Evolutionary conservation across 1,284 basidiomycete genomes (phyloP).

Genomic region (Schizophyllum amplum): DNA sequence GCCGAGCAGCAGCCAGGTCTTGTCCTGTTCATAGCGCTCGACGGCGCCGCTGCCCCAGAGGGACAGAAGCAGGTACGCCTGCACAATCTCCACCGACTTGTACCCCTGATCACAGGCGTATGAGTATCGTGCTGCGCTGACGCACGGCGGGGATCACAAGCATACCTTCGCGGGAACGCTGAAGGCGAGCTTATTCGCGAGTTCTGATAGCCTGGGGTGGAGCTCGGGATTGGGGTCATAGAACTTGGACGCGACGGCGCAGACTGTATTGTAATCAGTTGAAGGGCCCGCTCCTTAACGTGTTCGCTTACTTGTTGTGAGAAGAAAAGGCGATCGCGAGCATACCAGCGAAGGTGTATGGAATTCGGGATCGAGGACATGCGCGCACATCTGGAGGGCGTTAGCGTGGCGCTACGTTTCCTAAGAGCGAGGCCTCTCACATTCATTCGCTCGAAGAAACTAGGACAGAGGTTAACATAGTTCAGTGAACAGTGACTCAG

Average conservation of each 20-base stretch:
- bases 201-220: conserved; percentile 71
- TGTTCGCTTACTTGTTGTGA: conserved; percentile 75
- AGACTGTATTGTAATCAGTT: conserved; percentile 46
- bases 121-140: not conserved
- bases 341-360: conserved; percentile 91
- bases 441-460: conserved; percentile 73
- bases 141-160: not conserved
- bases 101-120: conserved; percentile 45
- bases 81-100: conserved; percentile 94
- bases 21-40: conserved; percentile 93
- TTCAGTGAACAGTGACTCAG: conserved; percentile 3
- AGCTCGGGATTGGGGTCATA: conserved; percentile 81
- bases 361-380: conserved; percentile 75
- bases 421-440: conserved; percentile 25
- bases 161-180: conserved; percentile 53
- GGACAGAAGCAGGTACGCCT: conserved; percentile 79
- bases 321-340: conserved; percentile 84
- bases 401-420: not conserved
- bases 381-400: conserved; percentile 18
- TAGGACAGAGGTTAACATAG: conserved; percentile 22
- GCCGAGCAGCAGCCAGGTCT: conserved; percentile 87
- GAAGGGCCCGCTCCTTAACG: conserved; percentile 7
- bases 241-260: conserved; percentile 89
- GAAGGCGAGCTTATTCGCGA: conserved; percentile 90
- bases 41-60: conserved; percentile 88